Base-by-base conservation (phyloP, 2,329 filamentous ascomycete genomes). In the Claviceps digitariae region DNA sequence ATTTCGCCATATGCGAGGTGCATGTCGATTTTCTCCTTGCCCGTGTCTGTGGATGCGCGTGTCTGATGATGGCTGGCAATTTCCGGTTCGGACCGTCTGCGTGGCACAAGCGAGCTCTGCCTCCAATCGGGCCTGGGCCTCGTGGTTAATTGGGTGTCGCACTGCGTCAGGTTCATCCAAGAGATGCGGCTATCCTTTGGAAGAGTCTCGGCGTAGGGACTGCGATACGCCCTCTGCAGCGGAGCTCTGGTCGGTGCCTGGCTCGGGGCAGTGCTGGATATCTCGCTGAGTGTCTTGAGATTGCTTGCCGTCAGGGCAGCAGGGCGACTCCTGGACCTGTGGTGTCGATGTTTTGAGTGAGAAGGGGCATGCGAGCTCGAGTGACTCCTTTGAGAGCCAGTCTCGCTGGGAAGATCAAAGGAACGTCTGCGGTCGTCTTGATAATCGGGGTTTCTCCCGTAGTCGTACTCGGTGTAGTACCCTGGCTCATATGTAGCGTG, bases 1-100 rank as follows among this genome's bases (percentile, higher is more conserved):
- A 93, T 74, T 51, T 87, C 83, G 55, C 91, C 91, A 62, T 96
- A 97, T 8, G 91, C 91, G 8, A 97, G 75, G 64, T 95, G 78
- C 87, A 95, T 90, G 63, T 96, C 91, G 60, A 95, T 83, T 53
- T 82, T 74, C 60, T 77, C 74, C 60, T 77, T 73, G 46, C 62
- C 58, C 27, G 44, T 29, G 23, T 29, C 44, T 13, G 25, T 29
- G 44, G 44, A n/a, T 29, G 57, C 47, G 55, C 61, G 56, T 57
- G 47, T 60, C 56, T 49, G 56, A 21, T 49, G 56, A 21, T 43
- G 56, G 48, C 58, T 58, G 27, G 61, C 60, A 21, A 73, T 57
- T 10, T 69, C 63, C 1, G 71, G 66, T 21, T 74, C 70, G 7
- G 75, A 75, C 25, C 56, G 56, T 29, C 62, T 61, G 27, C 65